phyloP scores from a whole-genome alignment of 2,329 filamentous ascomycete species.

The Diplodia seriata region DNA sequence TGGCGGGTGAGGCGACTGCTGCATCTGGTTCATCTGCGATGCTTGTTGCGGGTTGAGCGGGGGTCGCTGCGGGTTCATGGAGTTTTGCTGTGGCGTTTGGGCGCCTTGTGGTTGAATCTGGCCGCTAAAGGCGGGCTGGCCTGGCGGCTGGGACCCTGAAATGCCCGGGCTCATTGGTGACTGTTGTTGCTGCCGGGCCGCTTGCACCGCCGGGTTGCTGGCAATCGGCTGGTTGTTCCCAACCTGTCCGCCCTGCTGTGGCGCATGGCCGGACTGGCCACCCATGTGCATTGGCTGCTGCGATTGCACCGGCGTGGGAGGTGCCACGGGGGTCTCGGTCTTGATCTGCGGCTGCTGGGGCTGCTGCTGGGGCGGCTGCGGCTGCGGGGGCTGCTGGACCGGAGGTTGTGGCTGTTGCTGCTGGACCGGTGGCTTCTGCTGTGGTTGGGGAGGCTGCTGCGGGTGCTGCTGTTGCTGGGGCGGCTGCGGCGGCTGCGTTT shows the following conservation, averaged over 20 bases:
- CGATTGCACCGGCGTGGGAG: conserved; percentile 33
- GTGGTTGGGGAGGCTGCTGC: conserved; percentile 32
- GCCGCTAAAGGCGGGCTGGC: conserved; percentile 33
- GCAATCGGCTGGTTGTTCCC: conserved; percentile 31
- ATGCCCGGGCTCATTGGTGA: conserved; percentile 31
- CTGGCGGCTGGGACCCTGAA: conserved; percentile 38
- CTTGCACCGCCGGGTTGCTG: conserved; percentile 23
- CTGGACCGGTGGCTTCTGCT: background rate
- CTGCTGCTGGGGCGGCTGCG: conserved; percentile 34
- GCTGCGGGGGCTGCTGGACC: conserved; percentile 22
- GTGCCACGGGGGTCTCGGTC: conserved; percentile 30
- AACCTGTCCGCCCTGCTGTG: conserved; percentile 37
- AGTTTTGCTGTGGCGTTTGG: conserved; percentile 25
- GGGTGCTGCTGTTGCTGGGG: conserved; percentile 33
- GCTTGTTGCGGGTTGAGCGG: conserved; percentile 33
- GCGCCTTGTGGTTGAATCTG: conserved; percentile 3
- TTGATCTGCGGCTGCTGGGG: conserved; percentile 38
- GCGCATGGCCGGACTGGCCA: conserved; percentile 32
- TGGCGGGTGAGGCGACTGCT: conserved; percentile 48
- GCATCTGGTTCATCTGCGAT: conserved; percentile 37
- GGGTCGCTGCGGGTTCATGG: conserved; percentile 28
- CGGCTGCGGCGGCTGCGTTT: conserved; percentile 35
- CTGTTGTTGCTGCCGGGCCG: conserved; percentile 30
- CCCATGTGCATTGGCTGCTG: conserved; percentile 37
- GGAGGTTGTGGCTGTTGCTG: conserved; percentile 22